Evolutionary conservation across 805 yeast genomes (phyloP).

Genomic region (Jamesozyma spencerorum): DNA sequence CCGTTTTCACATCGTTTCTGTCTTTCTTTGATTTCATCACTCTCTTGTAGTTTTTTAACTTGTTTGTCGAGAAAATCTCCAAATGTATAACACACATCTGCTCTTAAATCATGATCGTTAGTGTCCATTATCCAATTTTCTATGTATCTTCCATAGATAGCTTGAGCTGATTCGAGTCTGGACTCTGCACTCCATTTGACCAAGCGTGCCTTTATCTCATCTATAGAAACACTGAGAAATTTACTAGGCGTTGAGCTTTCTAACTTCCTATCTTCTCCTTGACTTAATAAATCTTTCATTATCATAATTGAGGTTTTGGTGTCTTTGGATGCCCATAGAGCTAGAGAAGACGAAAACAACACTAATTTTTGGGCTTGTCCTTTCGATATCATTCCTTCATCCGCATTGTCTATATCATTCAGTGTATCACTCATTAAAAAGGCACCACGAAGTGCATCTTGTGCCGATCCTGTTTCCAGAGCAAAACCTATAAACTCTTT

Average conservation of each 20-base stretch:
- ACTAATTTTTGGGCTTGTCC: conserved; percentile 25
- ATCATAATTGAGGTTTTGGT: conserved; percentile 48
- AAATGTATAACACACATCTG: conserved; percentile 45
- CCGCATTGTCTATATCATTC: background rate
- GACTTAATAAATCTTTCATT: conserved; percentile 24
- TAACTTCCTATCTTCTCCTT: conserved; percentile 1
- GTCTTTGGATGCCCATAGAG: conserved; percentile 59
- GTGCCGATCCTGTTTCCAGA: conserved; percentile 11
- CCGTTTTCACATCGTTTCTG: conserved; percentile 36
- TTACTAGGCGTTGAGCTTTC: conserved; percentile 2
- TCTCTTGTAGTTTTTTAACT: conserved; percentile 36
- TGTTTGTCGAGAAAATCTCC: conserved; percentile 72
- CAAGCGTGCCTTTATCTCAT: conserved; percentile 33
- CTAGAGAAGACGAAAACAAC: conserved; percentile 36
- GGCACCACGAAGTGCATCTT: conserved; percentile 18
- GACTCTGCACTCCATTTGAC: conserved; percentile 68
- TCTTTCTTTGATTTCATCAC: conserved; percentile 36
- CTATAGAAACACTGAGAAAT: conserved; percentile 13
- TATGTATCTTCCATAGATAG: conserved; percentile 50
- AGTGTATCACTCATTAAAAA: conserved; percentile 10
- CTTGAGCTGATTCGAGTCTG: conserved; percentile 53
- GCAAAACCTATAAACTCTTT: conserved; percentile 9
- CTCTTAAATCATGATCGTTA: conserved; percentile 24
- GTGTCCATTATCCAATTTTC: conserved; percentile 24
- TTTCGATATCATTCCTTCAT: background rate